A percentile compares a stretch with the other conserved stretches of the same genome.
Conservation (phyloP, 2,329 filamentous ascomycete species). For the Fusarium kyushuense region DNA sequence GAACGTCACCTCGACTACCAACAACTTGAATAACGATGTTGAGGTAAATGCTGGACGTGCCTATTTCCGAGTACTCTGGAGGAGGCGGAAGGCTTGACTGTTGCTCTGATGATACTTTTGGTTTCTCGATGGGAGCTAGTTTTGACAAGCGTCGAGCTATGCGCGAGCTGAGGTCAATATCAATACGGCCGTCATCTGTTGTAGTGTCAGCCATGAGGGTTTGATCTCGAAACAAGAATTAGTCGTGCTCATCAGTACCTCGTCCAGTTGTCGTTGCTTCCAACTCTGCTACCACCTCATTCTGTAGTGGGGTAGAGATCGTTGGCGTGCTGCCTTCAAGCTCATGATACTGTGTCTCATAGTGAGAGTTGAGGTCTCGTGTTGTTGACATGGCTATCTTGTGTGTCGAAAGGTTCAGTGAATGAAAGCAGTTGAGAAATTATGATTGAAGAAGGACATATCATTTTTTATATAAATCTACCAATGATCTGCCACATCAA, state of each 20-base stretch:
- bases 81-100: not conserved
- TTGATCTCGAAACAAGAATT: fast-evolving
- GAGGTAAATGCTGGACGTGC: not conserved
- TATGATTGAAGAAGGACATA: not conserved
- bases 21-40: conserved; percentile 38
- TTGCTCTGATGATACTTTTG: not conserved
- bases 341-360: not conserved
- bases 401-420: not conserved
- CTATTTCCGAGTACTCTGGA: conserved; percentile 1
- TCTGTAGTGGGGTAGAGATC: not conserved
- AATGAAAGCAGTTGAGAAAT: not conserved
- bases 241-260: not conserved
- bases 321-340: not conserved
- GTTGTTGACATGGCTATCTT: not conserved
- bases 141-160: conserved; percentile 14
- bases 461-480: not conserved
- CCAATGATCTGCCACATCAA: not conserved
- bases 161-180: conserved; percentile 17
- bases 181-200: conserved; percentile 16
- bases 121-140: not conserved
- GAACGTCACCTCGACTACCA: conserved; percentile 30
- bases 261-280: not conserved
- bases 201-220: not conserved
- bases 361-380: not conserved
- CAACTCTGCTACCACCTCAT: not conserved